phyloP scores from a whole-genome alignment of 2,329 filamentous ascomycete genomes.

The Blastomyces percursus region DNA sequence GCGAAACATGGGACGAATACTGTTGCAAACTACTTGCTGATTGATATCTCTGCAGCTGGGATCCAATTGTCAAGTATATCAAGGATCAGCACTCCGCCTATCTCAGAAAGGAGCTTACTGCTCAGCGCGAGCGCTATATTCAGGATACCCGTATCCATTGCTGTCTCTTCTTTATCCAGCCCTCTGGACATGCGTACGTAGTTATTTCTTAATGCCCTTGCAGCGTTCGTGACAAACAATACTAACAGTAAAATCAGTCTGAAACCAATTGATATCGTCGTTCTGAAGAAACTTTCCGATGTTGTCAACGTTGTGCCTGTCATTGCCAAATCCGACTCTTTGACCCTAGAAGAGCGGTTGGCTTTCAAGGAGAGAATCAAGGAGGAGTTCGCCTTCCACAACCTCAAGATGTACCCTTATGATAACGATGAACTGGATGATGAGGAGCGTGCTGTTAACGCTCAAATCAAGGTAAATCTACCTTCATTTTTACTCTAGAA shows the following conservation, averaged over 20 bases:
- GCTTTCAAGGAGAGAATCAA: constrained; percentile 99
- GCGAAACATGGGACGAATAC: constrained; percentile 13
- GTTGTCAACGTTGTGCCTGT: constrained; percentile 98
- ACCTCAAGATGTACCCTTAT: constrained; percentile 99
- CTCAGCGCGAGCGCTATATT: constrained; percentile 97
- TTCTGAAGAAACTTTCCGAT: constrained; percentile 98
- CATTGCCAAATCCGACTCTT: constrained; percentile 93
- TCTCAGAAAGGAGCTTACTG: constrained; percentile 97
- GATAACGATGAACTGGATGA: constrained; percentile 98
- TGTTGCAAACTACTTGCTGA: constrained; percentile 6
- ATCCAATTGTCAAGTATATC: constrained; percentile 99
- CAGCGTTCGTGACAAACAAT: not conserved
- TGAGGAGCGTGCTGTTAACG: constrained; percentile 87
- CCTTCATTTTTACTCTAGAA: not conserved
- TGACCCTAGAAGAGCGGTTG: constrained; percentile 89
- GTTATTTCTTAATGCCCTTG: not conserved
- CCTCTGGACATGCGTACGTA: constrained; percentile 73
- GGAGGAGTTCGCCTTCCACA: constrained; percentile 99
- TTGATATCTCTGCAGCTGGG: constrained; percentile 52
- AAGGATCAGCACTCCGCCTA: constrained; percentile 99
- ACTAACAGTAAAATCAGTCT: constrained; percentile 37
- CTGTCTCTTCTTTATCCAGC: constrained; percentile 99
- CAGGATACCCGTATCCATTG: constrained; percentile 99
- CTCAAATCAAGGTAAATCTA: constrained; percentile 75
- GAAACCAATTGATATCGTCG: constrained; percentile 98